A percentile compares a stretch with the other conserved stretches of the same genome.
Conservation (phyloP, 352 stramenopile species). For the Elongisporangium prolatum region DNA sequence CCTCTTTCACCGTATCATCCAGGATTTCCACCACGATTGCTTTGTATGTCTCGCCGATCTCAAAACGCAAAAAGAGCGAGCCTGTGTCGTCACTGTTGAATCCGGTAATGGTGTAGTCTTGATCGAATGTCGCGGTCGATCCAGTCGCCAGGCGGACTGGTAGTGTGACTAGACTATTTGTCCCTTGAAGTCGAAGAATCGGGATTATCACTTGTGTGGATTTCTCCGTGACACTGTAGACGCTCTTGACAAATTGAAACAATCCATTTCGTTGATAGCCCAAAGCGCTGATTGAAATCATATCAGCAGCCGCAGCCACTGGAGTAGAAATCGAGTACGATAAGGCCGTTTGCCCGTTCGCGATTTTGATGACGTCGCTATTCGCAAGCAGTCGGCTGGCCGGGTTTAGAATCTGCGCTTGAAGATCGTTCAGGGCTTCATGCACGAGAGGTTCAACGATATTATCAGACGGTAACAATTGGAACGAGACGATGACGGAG, state of each 20-base stretch:
- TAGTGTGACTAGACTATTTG: slow-evolving; percentile 30
- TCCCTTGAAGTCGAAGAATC: slow-evolving; percentile 49
- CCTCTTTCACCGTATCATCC: slow-evolving; percentile 33
- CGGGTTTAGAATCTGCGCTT: slow-evolving; percentile 31
- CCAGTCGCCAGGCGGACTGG: slow-evolving; percentile 25
- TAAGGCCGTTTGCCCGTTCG: slow-evolving; percentile 26
- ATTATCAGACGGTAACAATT: slow-evolving; percentile 42
- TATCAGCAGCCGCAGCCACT: slow-evolving; percentile 7
- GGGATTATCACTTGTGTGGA: slow-evolving; percentile 32
- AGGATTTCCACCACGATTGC: slow-evolving; percentile 45
- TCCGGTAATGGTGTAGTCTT: slow-evolving; percentile 32
- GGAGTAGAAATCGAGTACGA: slow-evolving; percentile 21
- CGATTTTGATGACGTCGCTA: slow-evolving; percentile 19
- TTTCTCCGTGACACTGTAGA: slow-evolving; percentile 61
- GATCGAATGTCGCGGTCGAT: slow-evolving; percentile 26
- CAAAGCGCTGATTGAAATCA: slow-evolving; percentile 31
- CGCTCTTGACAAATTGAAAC: slow-evolving; percentile 48
- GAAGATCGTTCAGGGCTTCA: slow-evolving; percentile 38
- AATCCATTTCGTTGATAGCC: slow-evolving; percentile 59
- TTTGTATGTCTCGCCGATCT: slow-evolving; percentile 36
- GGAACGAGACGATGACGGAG: slow-evolving; percentile 65
- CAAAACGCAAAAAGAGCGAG: slow-evolving; percentile 47
- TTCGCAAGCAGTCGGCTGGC: slow-evolving; percentile 30
- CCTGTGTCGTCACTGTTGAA: slow-evolving; percentile 13
- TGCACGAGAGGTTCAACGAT: slow-evolving; percentile 39